These are phyloP conservation scores for Sungouiozyma ichnusensis DNA, from an alignment of 805 yeast species.

Conservation along the genomic window DNA sequence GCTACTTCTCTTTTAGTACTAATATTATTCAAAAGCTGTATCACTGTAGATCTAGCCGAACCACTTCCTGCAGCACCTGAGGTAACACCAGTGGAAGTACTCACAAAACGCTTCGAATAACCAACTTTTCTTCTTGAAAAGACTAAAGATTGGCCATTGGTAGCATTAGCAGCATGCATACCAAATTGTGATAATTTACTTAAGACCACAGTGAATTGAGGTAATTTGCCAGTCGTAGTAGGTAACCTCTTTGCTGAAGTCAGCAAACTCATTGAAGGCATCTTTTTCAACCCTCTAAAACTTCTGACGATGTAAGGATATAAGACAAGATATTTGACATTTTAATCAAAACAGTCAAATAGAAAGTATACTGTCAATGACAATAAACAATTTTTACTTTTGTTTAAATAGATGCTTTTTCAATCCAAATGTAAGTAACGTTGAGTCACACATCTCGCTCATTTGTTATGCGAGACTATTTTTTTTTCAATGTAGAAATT, in stretches of 20 bases:
- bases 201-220: conserved; percentile 11
- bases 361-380: too few relatives aligned
- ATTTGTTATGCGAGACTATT: neutral
- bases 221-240: conserved; percentile 4
- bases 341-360: neutral
- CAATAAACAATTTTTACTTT: too few relatives aligned
- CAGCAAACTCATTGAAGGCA: conserved; percentile 23
- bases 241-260: conserved; percentile 21
- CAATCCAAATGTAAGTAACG: too few relatives aligned
- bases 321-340: neutral
- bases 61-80: conserved; percentile 21
- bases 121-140: conserved; percentile 18
- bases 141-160: conserved; percentile 5
- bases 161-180: conserved; percentile 6
- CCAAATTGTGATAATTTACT: conserved; percentile 4
- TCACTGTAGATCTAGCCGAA: conserved; percentile 82
- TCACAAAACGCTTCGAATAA: conserved; percentile 18
- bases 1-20: conserved; percentile 98
- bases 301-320: too few relatives aligned
- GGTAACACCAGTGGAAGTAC: conserved; percentile 8
- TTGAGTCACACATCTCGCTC: neutral
- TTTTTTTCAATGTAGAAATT: neutral
- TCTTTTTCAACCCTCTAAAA: too few relatives aligned
- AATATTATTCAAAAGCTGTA: conserved; percentile 87
- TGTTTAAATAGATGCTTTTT: too few relatives aligned